Evolutionary conservation across 495 filamentous ascomycete species (phyloP), one percentile per base, ranked within the genome.

Genomic region (Xylaria longipes): DNA sequence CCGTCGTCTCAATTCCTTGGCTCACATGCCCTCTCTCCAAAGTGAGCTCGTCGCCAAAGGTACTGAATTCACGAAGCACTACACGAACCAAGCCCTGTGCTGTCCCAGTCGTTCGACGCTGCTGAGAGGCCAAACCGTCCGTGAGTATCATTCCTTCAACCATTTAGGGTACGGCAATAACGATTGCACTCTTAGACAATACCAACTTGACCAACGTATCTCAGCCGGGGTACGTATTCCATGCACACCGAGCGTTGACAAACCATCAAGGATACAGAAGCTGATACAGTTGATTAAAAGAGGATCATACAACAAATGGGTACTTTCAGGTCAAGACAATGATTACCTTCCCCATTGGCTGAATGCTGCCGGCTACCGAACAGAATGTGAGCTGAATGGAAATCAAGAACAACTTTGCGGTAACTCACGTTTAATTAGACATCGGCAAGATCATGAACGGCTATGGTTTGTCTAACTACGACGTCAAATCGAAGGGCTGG

Each of bases 261-360:
- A 5, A 56, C 14, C 27, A 31, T 6, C 12, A 31, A 56, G 14
- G 9, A 29, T 31, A 50, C 20, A 56, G 27, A 5, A 17, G 52
- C 50, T 54, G 39, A 41, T 65, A 39, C 39, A 33, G 17, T 60
- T 20, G 12, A 29, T 15, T 29, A 20, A n/a, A 85, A 87, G 88
- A 52, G 86, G 87, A 25, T 86, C 86, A n/a, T 90, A 88, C 71
- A 85, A 87, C 35, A 88, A 89, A 70, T 88, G 89, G 50, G 79
- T 87, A 1, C 74, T 80, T 9, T 83, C 85, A 48, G 87, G 87
- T 15, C 84, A 88, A 70, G 89, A 90, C 65, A 83, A 87, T 0
- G 76, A 87, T 66, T 90, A 82, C 65, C 80, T 90, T 20, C 88
- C 88, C 0, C 71, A 88, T 2, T 90, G 88, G 88, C 75, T 90